Conservation (phyloP, 208 protist species). For the Trichomonas vaginalis region DNA sequence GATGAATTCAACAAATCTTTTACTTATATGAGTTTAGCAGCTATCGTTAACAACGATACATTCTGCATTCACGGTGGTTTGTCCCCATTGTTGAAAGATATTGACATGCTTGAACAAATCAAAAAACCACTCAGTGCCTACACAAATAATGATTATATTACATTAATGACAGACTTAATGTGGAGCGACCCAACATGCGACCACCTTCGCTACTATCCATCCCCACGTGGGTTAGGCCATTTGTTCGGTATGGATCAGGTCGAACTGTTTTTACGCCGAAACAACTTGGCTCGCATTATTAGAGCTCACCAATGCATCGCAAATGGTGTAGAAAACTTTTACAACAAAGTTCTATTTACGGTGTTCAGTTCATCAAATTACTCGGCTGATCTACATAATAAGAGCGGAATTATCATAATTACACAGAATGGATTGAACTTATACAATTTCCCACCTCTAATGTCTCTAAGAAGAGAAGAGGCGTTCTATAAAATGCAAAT, state of each 20-base stretch:
- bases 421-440: not conserved
- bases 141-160: not conserved
- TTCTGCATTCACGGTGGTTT: constrained; percentile 65
- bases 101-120: constrained; percentile 54
- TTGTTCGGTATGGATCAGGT: not conserved
- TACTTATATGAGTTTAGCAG: constrained; percentile 57
- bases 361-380: not conserved
- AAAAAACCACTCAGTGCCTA: too few species aligned
- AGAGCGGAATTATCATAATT: not conserved
- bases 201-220: not conserved
- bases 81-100: constrained; percentile 48
- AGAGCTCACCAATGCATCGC: not conserved
- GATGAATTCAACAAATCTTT: constrained; percentile 61
- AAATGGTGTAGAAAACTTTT: not conserved
- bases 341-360: not conserved
- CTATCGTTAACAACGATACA: constrained; percentile 41
- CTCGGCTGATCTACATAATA: not conserved
- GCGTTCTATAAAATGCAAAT: too few species aligned
- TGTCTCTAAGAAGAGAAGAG: not conserved
- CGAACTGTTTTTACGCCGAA: not conserved
- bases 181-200: not conserved
- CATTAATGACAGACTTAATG: not conserved
- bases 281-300: not conserved
- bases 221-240: not conserved
- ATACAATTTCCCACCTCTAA: not conserved